These are phyloP conservation scores for Citrus glauca DNA, from an alignment of 345 rosid species.

Conservation along the genomic window DNA sequence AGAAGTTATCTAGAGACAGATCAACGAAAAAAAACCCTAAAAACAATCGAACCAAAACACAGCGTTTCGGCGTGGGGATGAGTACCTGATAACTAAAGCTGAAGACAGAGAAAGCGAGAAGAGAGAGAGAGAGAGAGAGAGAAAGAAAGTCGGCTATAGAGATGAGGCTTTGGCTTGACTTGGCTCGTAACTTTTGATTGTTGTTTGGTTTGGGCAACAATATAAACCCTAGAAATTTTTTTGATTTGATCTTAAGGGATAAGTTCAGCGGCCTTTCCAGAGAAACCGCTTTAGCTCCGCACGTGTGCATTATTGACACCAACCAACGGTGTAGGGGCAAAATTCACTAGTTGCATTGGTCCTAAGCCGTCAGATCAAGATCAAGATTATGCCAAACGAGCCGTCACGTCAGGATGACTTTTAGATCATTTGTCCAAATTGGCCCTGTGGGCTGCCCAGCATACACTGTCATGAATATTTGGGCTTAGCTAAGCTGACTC, in stretches of 20 bases:
- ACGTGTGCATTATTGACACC: not conserved
- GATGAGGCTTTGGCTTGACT: not conserved
- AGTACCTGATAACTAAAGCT: constrained; percentile 4
- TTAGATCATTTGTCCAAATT: not conserved
- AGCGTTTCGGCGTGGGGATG: not conserved
- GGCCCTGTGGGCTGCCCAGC: not conserved
- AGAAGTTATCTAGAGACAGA: not conserved
- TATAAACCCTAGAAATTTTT: constrained; percentile 9
- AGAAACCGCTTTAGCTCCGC: not conserved
- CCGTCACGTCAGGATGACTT: not conserved
- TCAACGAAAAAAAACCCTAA: not conserved
- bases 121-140: not conserved
- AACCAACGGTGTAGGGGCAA: not conserved
- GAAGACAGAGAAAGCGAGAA: no score
- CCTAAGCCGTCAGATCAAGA: not conserved
- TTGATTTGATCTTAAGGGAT: not conserved
- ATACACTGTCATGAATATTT: not conserved
- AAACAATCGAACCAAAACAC: not conserved
- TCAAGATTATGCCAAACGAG: no score
- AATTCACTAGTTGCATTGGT: not conserved
- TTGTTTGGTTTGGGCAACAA: not conserved
- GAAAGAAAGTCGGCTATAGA: not conserved
- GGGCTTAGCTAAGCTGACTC: not conserved
- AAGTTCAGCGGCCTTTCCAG: not conserved
- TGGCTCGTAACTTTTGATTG: not conserved